Evolutionary conservation across 2,329 filamentous ascomycete species (phyloP), one percentile per base, ranked within the genome.

Genomic region (Colletotrichum gloeosporioides): DNA sequence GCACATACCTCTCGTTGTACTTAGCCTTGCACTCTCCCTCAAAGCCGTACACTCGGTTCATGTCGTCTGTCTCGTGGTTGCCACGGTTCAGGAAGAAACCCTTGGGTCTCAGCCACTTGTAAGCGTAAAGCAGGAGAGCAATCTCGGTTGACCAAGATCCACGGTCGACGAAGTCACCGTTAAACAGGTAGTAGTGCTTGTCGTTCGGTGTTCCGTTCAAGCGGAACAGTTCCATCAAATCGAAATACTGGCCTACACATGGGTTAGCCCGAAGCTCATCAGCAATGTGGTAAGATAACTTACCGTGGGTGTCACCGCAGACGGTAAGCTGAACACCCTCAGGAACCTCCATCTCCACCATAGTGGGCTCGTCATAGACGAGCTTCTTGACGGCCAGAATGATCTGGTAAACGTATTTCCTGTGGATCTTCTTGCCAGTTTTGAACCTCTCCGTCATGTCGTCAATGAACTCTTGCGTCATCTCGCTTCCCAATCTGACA

Each of bases 141-240:
- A 99, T 98, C 84, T 99, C 97, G n/a, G 93, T 96, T 8, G 96
- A 99, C 97, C 97, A 99, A 49, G 96, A 98, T 32, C 97, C 97
- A 83, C 97, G 92, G 84, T 99, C 97, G 70, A 99, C 97, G 83
- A 99, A 99, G 86, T 99, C 97, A 79, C 97, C 97, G 84, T 99
- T 99, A 90, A 99, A 99, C 15, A 99, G 90, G 84, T 99, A 99
- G 84, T 93, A 95, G 84, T 99, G 96, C 83, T 94, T 95, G 77
- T 96, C 95, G 18, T 91, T 92, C 0, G 97, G 97, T 78, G 90
- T 91, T 57, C 97, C 97, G 80, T 98, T 98, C 73, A 97, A 90
- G 78, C 95, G 90, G 92, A 99, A 99, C 78, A 99, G 94, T 84
- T 99, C 95, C 88, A 99, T 93, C 57, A 99, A 90, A 85, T 99